Evolutionary conservation across 352 stramenopile genomes (phyloP), one percentile per base, ranked within the genome.

Genomic region (Peronospora farinosa): DNA sequence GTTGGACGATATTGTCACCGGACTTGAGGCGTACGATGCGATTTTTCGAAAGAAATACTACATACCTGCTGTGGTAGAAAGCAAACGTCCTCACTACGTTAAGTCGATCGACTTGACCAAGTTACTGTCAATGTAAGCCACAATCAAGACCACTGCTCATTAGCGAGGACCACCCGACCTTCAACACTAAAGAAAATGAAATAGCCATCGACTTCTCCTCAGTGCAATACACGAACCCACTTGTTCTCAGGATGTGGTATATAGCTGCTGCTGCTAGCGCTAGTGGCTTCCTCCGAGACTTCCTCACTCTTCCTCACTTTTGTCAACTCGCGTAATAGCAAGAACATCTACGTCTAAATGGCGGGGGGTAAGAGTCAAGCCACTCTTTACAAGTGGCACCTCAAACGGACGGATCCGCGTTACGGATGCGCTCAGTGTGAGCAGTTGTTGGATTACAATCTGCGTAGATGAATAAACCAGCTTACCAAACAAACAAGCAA

Each of bases 221-320:
- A 13, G 65, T 76, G 43, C 73, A 87, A 65, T 88, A 91, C 49
- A 67, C 75, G 15, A 76, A 67, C 16, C 74, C 78, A 35, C 51
- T 92, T 31, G 72, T 88, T 33, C 72, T 89, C 30, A 88, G 80
- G 75, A 17, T 74, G 70, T 5, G 80, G 80, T 33, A 77, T 33
- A 77, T 75, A 4, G 80, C 78, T 45, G 75, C 72, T 3, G 51
- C 47, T 16, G 78, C 75, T 40, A 84, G 72, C 30, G 80, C 78
- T 36, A 89, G 74, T 28, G 80, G 80, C 9, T 75, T 88, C 25
- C 63, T 92, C 11, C 74, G 80, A 30, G 80, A 92, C 36, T 65
- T 89, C 13, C 64, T 88, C 47, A 88, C 73, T 9, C 87, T 91
- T 48, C 54, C 64, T 88, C 47, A 88, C 73, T 9, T 88, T 91